Evolutionary conservation across 148 eudicot genomes (phyloP).

Genomic region (Vaccinium myrtillus): DNA sequence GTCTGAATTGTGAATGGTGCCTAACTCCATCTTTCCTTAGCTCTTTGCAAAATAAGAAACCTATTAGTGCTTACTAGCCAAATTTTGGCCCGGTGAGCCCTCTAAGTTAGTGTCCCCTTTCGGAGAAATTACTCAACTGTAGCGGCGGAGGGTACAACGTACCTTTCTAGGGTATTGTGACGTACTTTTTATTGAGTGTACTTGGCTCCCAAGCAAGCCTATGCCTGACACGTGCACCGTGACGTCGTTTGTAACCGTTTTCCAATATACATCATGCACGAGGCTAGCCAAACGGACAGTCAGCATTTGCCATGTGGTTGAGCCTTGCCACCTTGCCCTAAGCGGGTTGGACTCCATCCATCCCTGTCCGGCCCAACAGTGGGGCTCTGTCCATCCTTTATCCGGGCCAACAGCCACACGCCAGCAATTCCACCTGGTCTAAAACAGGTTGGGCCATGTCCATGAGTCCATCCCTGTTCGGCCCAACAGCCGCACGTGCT

Average conservation of each 20-base stretch:
- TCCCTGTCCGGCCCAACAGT: background rate
- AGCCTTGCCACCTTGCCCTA: background rate
- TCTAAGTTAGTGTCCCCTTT: background rate
- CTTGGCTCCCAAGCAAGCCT: background rate
- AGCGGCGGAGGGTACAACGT: too few relatives aligned
- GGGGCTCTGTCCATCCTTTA: too few relatives aligned
- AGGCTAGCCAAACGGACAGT: background rate
- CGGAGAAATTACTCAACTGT: background rate
- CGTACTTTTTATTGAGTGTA: background rate
- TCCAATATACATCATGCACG: background rate
- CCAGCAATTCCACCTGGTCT: background rate
- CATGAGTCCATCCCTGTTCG: too few relatives aligned
- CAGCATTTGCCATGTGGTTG: background rate
- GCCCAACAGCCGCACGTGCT: background rate
- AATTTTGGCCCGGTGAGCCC: too few relatives aligned
- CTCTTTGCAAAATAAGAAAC: too few relatives aligned
- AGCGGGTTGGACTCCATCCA: background rate
- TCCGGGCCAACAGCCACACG: background rate
- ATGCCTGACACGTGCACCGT: background rate
- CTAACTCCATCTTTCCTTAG: too few relatives aligned
- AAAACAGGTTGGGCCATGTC: too few relatives aligned
- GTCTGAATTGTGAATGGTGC: too few relatives aligned
- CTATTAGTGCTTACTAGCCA: too few relatives aligned
- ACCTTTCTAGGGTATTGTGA: background rate
- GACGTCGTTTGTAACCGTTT: background rate